These are phyloP conservation scores for Durusdinium trenchii DNA, from an alignment of 73 alveolate species.

Conservation along the genomic window DNA sequence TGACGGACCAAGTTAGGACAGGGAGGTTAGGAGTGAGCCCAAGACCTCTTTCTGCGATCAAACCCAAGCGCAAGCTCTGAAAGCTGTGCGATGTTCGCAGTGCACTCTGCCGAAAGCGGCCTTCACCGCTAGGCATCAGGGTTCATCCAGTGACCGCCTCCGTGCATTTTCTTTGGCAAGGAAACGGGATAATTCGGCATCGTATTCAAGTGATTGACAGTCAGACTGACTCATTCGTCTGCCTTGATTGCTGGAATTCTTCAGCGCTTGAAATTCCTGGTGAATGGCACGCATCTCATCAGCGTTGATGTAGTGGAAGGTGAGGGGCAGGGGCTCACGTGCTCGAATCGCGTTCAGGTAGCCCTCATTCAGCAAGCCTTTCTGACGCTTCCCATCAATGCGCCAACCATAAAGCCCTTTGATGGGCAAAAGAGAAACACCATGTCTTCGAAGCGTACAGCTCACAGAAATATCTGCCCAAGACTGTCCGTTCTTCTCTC, in stretches of 20 bases:
- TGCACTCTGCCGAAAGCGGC: background rate
- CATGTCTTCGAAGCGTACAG: background rate
- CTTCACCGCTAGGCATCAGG: conserved; percentile 4
- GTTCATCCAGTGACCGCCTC: no score
- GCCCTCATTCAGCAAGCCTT: background rate
- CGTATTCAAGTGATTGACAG: background rate
- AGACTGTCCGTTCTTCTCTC: background rate
- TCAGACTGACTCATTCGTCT: background rate
- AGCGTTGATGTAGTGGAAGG: conserved; percentile 12
- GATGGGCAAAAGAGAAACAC: background rate
- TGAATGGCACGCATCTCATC: background rate
- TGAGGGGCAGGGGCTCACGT: conserved; percentile 2
- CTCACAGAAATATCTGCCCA: conserved; percentile 44
- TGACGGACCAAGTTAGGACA: no score
- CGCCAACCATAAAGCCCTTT: conserved; percentile 35
- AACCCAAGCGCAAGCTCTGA: background rate
- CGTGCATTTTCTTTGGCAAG: conserved; percentile 38
- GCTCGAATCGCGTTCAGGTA: conserved; percentile 1
- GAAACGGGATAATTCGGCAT: conserved; percentile 27
- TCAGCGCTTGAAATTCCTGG: background rate
- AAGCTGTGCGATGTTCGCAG: background rate
- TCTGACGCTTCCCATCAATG: background rate
- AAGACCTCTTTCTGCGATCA: no score
- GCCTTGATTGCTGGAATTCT: background rate
- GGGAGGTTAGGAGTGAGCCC: no score